Evolutionary conservation across 2,329 filamentous ascomycete species (phyloP), one percentile per base, ranked within the genome.

Genomic region (Aspergillus calidoustus): DNA sequence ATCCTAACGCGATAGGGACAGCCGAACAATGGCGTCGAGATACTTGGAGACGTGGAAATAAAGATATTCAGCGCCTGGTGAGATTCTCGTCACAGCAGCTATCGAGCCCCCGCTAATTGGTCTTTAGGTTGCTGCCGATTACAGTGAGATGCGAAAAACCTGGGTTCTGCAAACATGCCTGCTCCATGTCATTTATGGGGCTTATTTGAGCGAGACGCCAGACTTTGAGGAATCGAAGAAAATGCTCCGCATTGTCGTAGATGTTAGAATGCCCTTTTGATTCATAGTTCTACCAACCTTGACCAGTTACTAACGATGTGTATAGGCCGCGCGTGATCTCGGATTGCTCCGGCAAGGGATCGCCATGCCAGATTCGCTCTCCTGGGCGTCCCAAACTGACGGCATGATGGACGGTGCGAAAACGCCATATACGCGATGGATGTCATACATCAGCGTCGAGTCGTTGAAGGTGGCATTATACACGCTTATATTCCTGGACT

Each of bases 401-500:
- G 46, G 19, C 30, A 73, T 73, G 31, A 9, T 38, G 17, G 65
- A 22, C 19, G 49, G 7, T 8, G 3, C 49, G 9, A n/a, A 54
- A 28, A 54, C 51, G 0, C 51, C 34, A 2, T 54, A 54, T 25
- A 54, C 34, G 9, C 51, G 34, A n/a, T 54, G 51, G 51, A 44
- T 43, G 2, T 54, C 34, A 1, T 54, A 54, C 28, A 28, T 54
- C 7, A 19, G 22, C 15, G n/a, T 9, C 0, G 34, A 54, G 3
- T 54, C 51, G 1, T 19, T 54, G 7, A 54, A 54, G 6, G 22
- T 54, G 0, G 6, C 34, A 2, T n/a, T 54, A 4, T 54, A 44
- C 4, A 38, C 31, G 3, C 34, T 54, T 2, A 31, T 54, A n/a
- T 28, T 54, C 8, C 15, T 54, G 7, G 51, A 54, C 34, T 44